Conservation (phyloP, 148 eudicot genomes). For the Cornus controversa region DNA sequence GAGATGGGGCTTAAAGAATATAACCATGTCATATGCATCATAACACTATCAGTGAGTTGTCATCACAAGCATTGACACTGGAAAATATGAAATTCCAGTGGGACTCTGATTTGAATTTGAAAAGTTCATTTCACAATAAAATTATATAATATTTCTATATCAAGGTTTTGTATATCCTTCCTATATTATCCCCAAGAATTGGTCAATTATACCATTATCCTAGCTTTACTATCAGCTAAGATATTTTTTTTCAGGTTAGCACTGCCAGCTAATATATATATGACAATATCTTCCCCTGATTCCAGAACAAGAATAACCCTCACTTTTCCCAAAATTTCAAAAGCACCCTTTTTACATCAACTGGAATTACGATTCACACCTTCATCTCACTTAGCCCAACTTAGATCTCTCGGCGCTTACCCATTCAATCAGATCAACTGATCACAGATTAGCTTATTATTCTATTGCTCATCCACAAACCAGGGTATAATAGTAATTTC, state of each 20-base stretch:
- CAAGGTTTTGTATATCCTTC: too few relatives aligned
- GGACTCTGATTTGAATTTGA: neutral
- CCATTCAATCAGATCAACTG: neutral
- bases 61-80: neutral
- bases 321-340: neutral
- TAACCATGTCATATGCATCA: neutral
- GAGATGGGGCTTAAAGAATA: neutral
- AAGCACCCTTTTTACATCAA: neutral
- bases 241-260: too few relatives aligned
- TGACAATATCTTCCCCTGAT: neutral
- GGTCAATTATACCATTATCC: neutral
- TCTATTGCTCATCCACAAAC: too few relatives aligned
- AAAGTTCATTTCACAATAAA: neutral
- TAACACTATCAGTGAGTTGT: neutral
- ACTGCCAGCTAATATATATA: neutral
- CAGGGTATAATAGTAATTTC: neutral
- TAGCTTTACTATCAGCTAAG: neutral
- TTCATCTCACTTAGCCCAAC: neutral
- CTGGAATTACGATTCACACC: neutral
- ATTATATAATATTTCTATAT: neutral
- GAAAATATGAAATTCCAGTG: too few relatives aligned
- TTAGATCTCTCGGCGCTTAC: neutral
- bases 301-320: neutral
- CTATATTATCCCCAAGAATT: too few relatives aligned
- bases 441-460: neutral